Evolutionary conservation across 164 flowering plant species (phyloP), one percentile per base, ranked within the genome.

Genomic region (Tinospora cordifolia): DNA sequence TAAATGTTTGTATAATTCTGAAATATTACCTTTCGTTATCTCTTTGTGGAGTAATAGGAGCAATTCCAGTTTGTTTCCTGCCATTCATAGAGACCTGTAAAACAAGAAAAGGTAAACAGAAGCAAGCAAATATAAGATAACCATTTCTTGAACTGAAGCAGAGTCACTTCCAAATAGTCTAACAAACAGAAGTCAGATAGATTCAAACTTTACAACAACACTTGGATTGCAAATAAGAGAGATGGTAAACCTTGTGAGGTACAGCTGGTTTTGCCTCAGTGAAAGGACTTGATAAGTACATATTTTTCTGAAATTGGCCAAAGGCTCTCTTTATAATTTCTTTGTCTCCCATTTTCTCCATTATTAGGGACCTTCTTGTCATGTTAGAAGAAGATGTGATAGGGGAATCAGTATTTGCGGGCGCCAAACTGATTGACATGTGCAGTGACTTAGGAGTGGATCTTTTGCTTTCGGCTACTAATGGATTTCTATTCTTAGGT

Each of bases 291-390:
- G 71, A 39, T 57, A 77, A 85, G 80, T 69, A 77, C 68, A 65
- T 66, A 74, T 68, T 83, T 69, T 74, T 84, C 46, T 85, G 93
- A 68, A 93, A 93, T 78, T 93, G 62, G 84, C 82, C 89, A 71
- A 93, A 93, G 60, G 92, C 98, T 79, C 92, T 82, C 75, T 81
- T 88, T 27, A 93, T 89, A 68, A 93, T 93, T 69, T 90, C 97
- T 74, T 90, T 90, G 76, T 90, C 97, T 34, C 90, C 93, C 98
- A 93, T 93, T 40, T 77, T 79, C 82, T 93, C 97, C 97, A 93
- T 87, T 41, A 93, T 83, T 70, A 83, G 72, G 34, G 93, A 86
- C 66, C 84, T 84, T 72, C 93, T 83, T 2, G 79, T 75, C 13
- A 82, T 74, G n/a, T 81, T 49, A 22, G 36, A 15, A 38, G 84